Conservation (phyloP, 164 flowering plant species). For the Tinospora cordifolia region DNA sequence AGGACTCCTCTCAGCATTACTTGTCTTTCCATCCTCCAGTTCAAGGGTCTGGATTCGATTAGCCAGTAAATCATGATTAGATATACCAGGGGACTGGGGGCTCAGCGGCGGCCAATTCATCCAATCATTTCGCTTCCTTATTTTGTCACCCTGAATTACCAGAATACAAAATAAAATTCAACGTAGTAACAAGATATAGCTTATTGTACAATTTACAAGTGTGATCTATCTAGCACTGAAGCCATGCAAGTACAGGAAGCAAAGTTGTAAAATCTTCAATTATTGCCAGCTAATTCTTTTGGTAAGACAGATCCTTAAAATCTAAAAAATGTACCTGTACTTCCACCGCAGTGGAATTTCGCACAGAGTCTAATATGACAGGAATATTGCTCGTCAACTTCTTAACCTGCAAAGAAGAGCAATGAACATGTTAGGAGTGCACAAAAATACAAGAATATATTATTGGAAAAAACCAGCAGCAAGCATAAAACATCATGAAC, state of each 20-base stretch:
- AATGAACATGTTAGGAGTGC: neutral
- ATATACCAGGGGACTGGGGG: slow-evolving; percentile 15
- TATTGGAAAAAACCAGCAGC: neutral
- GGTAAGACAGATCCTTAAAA: neutral
- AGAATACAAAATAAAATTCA: neutral
- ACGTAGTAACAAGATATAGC: neutral
- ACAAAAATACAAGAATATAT: neutral
- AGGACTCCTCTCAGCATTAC: slow-evolving; percentile 16
- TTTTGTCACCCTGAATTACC: slow-evolving; percentile 8
- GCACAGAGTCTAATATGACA: slow-evolving; percentile 46
- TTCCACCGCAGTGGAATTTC: slow-evolving; percentile 47
- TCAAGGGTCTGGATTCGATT: slow-evolving; percentile 27
- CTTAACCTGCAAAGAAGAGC: slow-evolving; percentile 42
- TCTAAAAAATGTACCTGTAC: slow-evolving; percentile 36
- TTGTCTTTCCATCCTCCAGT: slow-evolving; percentile 26
- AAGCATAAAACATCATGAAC: neutral
- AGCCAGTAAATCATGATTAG: slow-evolving; percentile 21
- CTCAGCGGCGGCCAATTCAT: slow-evolving; percentile 21
- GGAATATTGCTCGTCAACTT: slow-evolving; percentile 36
- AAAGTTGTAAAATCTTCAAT: neutral
- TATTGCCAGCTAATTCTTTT: neutral
- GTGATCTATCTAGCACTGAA: no score
- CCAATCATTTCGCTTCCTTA: slow-evolving; percentile 21
- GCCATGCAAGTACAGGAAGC: neutral
- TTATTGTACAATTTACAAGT: no score